Percentiles rank a stretch among this genome's conserved stretches.
Evolutionary conservation across 805 yeast species (phyloP).

Genomic region (Clavispora santaluciae): DNA sequence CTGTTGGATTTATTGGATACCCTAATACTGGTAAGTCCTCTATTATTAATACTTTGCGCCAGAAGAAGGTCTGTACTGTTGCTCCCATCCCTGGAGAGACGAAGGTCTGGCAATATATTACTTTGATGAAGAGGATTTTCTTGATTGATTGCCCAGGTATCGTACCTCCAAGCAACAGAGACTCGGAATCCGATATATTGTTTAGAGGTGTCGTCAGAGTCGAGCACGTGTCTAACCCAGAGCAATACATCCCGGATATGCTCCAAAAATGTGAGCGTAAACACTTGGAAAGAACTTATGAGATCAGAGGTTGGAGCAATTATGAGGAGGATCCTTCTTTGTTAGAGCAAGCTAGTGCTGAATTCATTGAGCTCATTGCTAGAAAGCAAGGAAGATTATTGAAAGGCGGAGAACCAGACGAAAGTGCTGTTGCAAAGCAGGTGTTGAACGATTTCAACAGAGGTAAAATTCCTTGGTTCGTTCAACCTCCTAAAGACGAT

Average conservation of each 20-base stretch:
- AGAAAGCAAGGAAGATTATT: constrained; percentile 88
- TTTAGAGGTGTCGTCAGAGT: constrained; percentile 98
- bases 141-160: constrained; percentile 98
- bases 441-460: constrained; percentile 92
- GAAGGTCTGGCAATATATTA: constrained; percentile 97
- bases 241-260: constrained; percentile 88
- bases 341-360: constrained; percentile 42
- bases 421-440: constrained; percentile 84
- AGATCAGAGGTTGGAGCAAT: constrained; percentile 79
- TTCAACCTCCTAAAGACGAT: constrained; percentile 80
- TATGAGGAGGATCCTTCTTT: constrained; percentile 45
- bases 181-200: constrained; percentile 84
- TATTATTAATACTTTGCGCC: constrained; percentile 86
- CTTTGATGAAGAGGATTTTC: constrained; percentile 92
- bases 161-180: constrained; percentile 91
- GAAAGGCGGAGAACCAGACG: constrained; percentile 98
- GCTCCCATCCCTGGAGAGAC: constrained; percentile 99
- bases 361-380: constrained; percentile 86
- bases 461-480: constrained; percentile 98
- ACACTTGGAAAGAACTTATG: constrained; percentile 94
- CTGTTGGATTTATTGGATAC: constrained; percentile 96
- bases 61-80: constrained; percentile 92
- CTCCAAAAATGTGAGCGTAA: constrained; percentile 79
- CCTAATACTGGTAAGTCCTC: constrained; percentile 99
- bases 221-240: constrained; percentile 95